Evolutionary conservation across 163 green algal species (phyloP), one percentile per base, ranked within the genome.

Genomic region (Scenedesmus sp.): DNA sequence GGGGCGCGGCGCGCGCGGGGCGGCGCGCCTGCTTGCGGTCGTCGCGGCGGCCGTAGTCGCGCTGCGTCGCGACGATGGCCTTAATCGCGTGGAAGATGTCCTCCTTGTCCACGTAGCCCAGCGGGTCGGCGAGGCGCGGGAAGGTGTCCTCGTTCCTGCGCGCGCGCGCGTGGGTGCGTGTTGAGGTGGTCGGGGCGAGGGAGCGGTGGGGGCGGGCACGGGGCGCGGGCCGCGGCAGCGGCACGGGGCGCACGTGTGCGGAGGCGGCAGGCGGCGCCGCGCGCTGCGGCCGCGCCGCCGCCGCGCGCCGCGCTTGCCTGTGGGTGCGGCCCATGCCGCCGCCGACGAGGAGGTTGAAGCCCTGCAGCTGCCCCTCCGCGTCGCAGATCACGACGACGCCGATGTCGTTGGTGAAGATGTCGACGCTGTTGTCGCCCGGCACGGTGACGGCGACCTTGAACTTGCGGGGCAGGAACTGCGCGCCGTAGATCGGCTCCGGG

Each of bases 381-480:
- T 88, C 78, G 10, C n/a, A 77, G 29, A 86, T 88, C 24, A 86
- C 83, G 24, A 83, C 74, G 64, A 86, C 77, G 34, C 64, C 96
- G 14, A 99, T 77, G 80, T 99, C 96, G 78, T 99, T 98, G 36
- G 96, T 99, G 75, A 99, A 94, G 44, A 99, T 70, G 87, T 99
- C 96, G 24, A 99, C 91, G 31, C 80, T 92, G 90, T 99, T 99
- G 91, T 99, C 96, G 15, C 96, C 74, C 13, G 96, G 96, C 53
- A 99, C 95, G 9, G 96, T 99, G 17, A 98, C 89, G 0, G 91
- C 96, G 4, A 99, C 86, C 90, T 99, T 99, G 92, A 99, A 99
- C 91, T 99, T 99, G 83, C 96, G 91, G 4, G 96, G 96, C 80
- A 99, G 88, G 87, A 98, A 99, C 72, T 80, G 70, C 0, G 84